Evolutionary conservation across 31 red algal genomes (phyloP), one percentile per base, ranked within the genome.

Genomic region (Odonthalia washingtoniensis): DNA sequence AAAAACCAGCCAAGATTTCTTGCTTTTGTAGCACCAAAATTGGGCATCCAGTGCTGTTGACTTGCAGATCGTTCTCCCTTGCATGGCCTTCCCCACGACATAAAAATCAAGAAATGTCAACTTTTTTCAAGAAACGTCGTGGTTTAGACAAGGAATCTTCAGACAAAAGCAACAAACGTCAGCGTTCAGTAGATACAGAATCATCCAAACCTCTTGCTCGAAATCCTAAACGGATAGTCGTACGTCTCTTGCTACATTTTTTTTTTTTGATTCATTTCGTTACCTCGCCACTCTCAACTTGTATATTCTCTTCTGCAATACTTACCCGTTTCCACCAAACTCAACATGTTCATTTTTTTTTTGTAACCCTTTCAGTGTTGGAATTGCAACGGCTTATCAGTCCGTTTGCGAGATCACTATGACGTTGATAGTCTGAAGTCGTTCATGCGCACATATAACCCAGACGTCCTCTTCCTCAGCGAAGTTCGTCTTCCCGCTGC

Each of bases 311-410:
- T 14, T 57, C 21, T 21, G 9, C 12, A 57, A 14, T 57, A 21
- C 49, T 14, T 9, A 9, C 21, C 49, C 9, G 49, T 21, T 57
- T 9, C 9, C 49, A 57, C 9, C 49, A 57, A 21, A 14, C 12
- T 21, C 49, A 57, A 57, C 49, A 21, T 57, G 12, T 21, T 57
- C 49, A 21, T 21, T 21, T 57, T n/a, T n/a, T n/a, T n/a, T n/a
- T n/a, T n/a, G n/a, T n/a, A n/a, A n/a, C n/a, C 49, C 49, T 57
- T 57, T 36, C 66, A 70, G 66, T 28, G 28, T 33, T 92, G 90
- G 90, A 92, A 92, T 75, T 92, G 90, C 83, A 92, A 92, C 44
- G 90, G 90, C 3, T 76, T 92, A 3, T 80, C 90, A 3, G 68
- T 60, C 67, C 74, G 90, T 16, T 53, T 92, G 74, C 82, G 83